Percentiles rank a stretch among this genome's conserved stretches.
phyloP scores from a whole-genome alignment of 345 rosid genomes.

The Bruguiera gymnorhiza region DNA sequence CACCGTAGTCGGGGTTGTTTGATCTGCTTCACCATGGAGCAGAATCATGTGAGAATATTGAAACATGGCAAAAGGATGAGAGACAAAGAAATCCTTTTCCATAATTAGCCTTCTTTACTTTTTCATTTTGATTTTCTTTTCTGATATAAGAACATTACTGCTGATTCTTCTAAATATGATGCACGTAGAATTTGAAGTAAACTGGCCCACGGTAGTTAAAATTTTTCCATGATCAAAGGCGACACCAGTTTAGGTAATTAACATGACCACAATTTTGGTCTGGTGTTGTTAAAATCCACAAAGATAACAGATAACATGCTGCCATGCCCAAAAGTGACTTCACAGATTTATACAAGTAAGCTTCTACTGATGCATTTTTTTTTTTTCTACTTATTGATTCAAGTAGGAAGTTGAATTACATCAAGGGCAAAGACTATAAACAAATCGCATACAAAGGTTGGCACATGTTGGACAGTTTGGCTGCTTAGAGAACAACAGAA shows the following conservation, averaged over 20 bases:
- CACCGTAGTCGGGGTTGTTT: conserved; percentile 46
- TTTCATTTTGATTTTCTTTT: too few relatives aligned
- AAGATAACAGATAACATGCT: too few relatives aligned
- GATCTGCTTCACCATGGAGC: conserved; percentile 43
- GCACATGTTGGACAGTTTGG: background rate
- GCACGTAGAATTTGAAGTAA: background rate
- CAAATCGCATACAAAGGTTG: too few relatives aligned
- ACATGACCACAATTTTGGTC: too few relatives aligned
- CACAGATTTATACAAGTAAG: too few relatives aligned
- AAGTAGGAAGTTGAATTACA: too few relatives aligned
- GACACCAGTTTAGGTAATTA: background rate
- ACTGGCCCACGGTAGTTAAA: background rate
- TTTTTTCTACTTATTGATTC: too few relatives aligned
- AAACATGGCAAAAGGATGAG: background rate
- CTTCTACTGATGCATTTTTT: too few relatives aligned
- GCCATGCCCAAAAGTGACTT: too few relatives aligned
- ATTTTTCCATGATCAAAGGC: background rate
- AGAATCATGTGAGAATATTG: conserved; percentile 7
- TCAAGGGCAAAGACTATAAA: too few relatives aligned
- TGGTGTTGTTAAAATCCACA: too few relatives aligned
- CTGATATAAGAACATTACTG: background rate
- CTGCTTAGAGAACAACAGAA: background rate
- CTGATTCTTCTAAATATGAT: background rate
- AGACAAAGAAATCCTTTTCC: background rate
- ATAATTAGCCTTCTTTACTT: background rate